These are phyloP conservation scores for Aspergillus arachidicola DNA, from an alignment of 2,329 filamentous ascomycete species.

Conservation along the genomic window DNA sequence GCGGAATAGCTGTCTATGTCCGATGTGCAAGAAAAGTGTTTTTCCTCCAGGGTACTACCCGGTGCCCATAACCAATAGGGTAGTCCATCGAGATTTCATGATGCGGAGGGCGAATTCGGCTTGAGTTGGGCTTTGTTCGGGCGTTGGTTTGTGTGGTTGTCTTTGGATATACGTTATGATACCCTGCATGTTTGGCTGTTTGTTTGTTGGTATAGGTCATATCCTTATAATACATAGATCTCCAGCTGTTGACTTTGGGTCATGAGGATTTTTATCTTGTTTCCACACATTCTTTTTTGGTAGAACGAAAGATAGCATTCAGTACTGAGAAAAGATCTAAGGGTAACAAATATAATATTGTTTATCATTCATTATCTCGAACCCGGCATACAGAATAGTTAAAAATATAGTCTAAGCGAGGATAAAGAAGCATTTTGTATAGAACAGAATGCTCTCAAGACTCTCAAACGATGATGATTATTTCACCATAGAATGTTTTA, in stretches of 20 bases:
- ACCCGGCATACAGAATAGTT: neutral
- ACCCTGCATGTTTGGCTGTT: slow-evolving; percentile 5
- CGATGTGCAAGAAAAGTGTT: slow-evolving; percentile 84
- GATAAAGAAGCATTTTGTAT: neutral
- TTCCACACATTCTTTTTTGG: neutral
- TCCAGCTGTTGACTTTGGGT: neutral
- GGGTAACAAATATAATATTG: too few relatives aligned
- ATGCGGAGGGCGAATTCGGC: slow-evolving; percentile 18
- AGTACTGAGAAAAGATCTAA: neutral
- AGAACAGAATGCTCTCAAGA: neutral
- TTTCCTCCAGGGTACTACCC: slow-evolving; percentile 70
- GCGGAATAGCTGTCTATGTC: slow-evolving; percentile 81
- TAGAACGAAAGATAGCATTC: neutral
- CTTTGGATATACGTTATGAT: neutral
- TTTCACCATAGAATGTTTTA: neutral
- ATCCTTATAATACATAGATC: slow-evolving; percentile 48
- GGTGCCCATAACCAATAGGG: slow-evolving; percentile 73
- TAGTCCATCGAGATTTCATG: slow-evolving; percentile 80
- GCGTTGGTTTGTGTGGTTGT: neutral
- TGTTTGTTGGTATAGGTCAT: neutral
- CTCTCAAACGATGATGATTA: neutral
- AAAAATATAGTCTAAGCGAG: neutral
- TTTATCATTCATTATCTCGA: neutral
- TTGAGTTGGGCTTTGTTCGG: neutral
- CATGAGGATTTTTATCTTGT: neutral